phyloP scores from a whole-genome alignment of 2,329 filamentous ascomycete species.

The Beauveria medogensis region DNA sequence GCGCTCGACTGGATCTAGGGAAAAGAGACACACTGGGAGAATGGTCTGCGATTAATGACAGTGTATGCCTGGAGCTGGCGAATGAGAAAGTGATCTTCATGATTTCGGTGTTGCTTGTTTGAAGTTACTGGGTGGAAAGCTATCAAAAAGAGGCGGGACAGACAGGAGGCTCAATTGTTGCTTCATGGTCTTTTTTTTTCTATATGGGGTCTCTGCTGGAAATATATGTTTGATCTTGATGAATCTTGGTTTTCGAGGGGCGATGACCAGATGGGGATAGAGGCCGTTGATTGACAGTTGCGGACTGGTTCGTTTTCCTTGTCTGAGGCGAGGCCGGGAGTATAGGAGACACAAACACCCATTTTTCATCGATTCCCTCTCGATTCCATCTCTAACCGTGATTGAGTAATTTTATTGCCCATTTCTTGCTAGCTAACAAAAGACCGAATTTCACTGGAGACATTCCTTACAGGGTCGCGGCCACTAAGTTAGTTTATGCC shows the following conservation, averaged over 20 bases:
- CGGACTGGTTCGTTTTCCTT: not conserved
- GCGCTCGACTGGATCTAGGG: no score
- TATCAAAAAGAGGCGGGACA: not conserved
- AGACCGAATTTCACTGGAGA: not conserved
- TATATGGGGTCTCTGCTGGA: not conserved
- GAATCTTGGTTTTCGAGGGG: not conserved
- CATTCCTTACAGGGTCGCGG: no score
- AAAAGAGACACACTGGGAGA: not conserved
- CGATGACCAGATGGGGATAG: not conserved
- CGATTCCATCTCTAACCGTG: no score
- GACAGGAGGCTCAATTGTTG: not conserved
- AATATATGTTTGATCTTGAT: not conserved
- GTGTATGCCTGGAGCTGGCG: not conserved
- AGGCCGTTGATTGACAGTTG: not conserved
- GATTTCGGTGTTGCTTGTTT: not conserved
- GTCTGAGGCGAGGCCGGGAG: not conserved
- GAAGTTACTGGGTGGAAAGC: not conserved
- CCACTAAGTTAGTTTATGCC: not conserved
- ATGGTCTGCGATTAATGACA: not conserved
- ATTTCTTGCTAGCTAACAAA: not conserved
- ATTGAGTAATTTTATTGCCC: no score
- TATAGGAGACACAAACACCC: not conserved
- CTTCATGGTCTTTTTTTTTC: not conserved
- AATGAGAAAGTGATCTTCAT: not conserved
- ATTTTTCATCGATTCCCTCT: not conserved